Evolutionary conservation across 2,329 filamentous ascomycete genomes (phyloP), one percentile per base, ranked within the genome.

Genomic region (Sphaceloma murrayae): DNA sequence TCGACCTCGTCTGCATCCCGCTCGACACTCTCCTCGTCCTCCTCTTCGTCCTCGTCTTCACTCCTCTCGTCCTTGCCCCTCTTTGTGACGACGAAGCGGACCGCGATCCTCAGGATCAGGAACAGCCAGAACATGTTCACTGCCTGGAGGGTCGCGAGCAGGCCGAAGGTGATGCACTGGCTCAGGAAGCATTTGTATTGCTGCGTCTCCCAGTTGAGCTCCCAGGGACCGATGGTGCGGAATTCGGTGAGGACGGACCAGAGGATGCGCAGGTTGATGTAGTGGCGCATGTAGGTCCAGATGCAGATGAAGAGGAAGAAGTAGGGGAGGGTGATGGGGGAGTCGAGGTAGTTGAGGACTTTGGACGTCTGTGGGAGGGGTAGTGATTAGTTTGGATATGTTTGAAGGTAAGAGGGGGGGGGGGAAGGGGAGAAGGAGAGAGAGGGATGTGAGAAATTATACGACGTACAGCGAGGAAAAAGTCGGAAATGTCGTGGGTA

Each of bases 251-350:
- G 75, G 49, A 87, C 73, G 26, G 81, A 84, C 63, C 69, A 78
- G 56, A 91, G 72, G 62, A 91, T 86, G 57, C 72, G 71, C 40
- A 89, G 72, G 67, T 89, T 89, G 59, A 87, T 70, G 65, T 79
- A 85, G 66, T 96, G 88, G 45, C 88, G 85, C 51, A 89, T 69
- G 68, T 96, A 95, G 57, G 86, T 78, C 88, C 88, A 96, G 49
- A 82, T 71, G 52, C 68, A 68, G 62, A 93, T 82, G 68, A 94
- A 95, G 54, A 82, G 53, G 58, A 75, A 77, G 65, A 91, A 95
- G 68, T 89, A 94, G 11, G 85, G 86, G 0, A 73, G 78, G n/a
- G 85, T 84, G 34, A 93, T 68, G 47, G 74, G 68, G 45, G 80
- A 78, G 59, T 94, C 83, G 54, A 95, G 67, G 67, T 96, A 95